Conservation (phyloP, 2,329 filamentous ascomycete genomes). For the Waltergamsia citrina region DNA sequence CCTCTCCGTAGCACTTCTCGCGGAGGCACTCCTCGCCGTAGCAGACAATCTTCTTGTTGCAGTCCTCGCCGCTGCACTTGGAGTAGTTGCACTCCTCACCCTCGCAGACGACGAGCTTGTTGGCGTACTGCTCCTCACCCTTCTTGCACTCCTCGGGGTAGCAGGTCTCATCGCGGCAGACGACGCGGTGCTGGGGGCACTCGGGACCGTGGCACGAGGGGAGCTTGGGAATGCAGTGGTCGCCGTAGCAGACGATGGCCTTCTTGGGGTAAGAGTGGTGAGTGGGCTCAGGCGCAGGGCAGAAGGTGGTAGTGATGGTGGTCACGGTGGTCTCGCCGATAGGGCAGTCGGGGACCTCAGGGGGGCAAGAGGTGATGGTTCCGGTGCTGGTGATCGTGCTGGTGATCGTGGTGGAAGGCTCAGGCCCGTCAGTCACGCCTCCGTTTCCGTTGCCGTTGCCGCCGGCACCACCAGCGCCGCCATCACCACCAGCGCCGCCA, state of each 20-base stretch:
- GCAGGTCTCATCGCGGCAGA: conserved; percentile 8
- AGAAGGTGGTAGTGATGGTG: conserved; percentile 13
- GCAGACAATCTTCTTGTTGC: conserved; percentile 22
- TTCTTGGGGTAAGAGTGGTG: conserved; percentile 6
- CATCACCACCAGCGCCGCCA: no score
- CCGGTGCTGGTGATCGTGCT: conserved; percentile 17
- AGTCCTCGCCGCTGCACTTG: conserved; percentile 7
- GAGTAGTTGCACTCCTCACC: conserved; percentile 8
- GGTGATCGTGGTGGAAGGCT: conserved; percentile 6
- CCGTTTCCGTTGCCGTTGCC: no score
- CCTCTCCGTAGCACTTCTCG: conserved; percentile 15
- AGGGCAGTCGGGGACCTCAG: conserved; percentile 13
- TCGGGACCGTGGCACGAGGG: conserved; percentile 15
- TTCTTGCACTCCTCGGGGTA: conserved; percentile 7
- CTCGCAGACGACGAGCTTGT: conserved; percentile 8
- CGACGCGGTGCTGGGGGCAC: conserved; percentile 8
- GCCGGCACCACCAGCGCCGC: no score
- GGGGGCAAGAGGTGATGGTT: conserved; percentile 18
- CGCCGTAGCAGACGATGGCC: conserved; percentile 15
- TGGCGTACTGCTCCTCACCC: conserved; percentile 4
- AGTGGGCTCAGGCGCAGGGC: conserved; percentile 2
- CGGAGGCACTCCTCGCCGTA: conserved; percentile 20
- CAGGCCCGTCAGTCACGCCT: no score
- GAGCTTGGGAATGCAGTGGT: conserved; percentile 7
- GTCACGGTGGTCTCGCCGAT: conserved; percentile 10